Percentiles rank a stretch among this genome's conserved stretches.
Evolutionary conservation across 305 asterid genomes (phyloP).

Genomic region (Fraxinus ornus): DNA sequence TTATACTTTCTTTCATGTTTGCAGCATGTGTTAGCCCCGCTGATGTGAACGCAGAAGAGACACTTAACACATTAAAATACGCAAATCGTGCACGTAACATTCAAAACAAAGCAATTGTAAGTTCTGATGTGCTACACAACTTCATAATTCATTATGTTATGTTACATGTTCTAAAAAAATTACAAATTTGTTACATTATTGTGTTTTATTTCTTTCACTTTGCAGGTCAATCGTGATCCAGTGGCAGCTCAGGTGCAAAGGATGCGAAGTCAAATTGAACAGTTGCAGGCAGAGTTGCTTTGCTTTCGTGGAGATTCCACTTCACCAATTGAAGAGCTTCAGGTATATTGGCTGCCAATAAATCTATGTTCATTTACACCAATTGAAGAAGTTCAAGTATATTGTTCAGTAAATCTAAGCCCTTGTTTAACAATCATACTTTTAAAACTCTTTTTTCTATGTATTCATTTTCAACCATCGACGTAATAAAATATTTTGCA

Average conservation of each 20-base stretch:
- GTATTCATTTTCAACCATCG: too few species aligned
- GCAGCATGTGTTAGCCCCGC: constrained; percentile 97
- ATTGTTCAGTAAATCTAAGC: background rate
- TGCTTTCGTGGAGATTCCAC: constrained; percentile 72
- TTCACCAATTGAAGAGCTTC: constrained; percentile 78
- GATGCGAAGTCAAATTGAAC: constrained; percentile 90
- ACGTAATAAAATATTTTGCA: too few species aligned
- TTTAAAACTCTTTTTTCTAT: too few species aligned
- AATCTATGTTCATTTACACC: constrained; percentile 30
- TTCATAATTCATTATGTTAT: background rate
- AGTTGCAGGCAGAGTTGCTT: constrained; percentile 85
- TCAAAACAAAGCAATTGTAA: constrained; percentile 94
- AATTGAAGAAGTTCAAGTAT: constrained; percentile 78
- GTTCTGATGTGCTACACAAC: constrained; percentile 20
- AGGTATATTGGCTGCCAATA: constrained; percentile 40
- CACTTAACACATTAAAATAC: constrained; percentile 81
- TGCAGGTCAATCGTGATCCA: constrained; percentile 93
- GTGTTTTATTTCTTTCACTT: constrained; percentile 8
- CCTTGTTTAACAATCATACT: too few species aligned
- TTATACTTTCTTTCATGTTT: constrained; percentile 13
- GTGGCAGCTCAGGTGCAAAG: constrained; percentile 74
- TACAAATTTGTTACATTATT: background rate
- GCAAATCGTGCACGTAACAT: constrained; percentile 95
- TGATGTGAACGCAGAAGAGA: constrained; percentile 93
- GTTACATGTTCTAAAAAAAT: background rate